Base-by-base conservation (phyloP, 805 yeast genomes). In the Saccharomycopsis vini region DNA sequence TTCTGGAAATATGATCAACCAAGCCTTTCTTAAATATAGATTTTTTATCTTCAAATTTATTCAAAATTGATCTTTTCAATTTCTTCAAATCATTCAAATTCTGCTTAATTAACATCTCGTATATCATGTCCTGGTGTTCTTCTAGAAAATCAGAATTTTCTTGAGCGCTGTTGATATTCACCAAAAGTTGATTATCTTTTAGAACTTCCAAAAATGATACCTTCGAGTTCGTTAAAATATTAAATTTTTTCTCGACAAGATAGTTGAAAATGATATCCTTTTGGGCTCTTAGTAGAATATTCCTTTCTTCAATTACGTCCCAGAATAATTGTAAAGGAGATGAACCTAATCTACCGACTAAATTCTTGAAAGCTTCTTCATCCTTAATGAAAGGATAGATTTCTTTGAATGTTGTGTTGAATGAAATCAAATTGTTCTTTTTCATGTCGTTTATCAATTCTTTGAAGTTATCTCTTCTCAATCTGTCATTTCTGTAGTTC, bases 321-420 rank as follows among this genome's bases (percentile, higher is more conserved):
- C 85, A 73, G 57, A 81, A 87, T 33, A 84, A 60, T 50, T 87
- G 95, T 34, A 79, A 55, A 1, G 95, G 81, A 1, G 78, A 71
- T 0, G 95, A 86, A 0, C 95, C 95, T 36, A 73, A 67, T 43
- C 88, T 69, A 0, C 94, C 95, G 45, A 87, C 68, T 30, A 87
- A 50, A 19, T 70, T 75, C 13, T 73, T 54, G 55, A 81, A 87
- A 13, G 75, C 62, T 37, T 65, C 66, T 48, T 80, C 81, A 26
- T 73, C 71, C 46, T 74, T 74, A 1, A 86, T 53, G 4, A 55
- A 47, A 0, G 70, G 63, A 34, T 73, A 67, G 2, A 84, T 54
- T 20, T 79, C 80, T 39, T 59, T 62, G 79, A 94, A 87, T 40
- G 61, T 65, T 1, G 82, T 65, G 44, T 71, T 71, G 1, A 82